These are phyloP conservation scores for Mucor racemosus DNA, from an alignment of 371 early-diverging fungal species.

Conservation along the genomic window DNA sequence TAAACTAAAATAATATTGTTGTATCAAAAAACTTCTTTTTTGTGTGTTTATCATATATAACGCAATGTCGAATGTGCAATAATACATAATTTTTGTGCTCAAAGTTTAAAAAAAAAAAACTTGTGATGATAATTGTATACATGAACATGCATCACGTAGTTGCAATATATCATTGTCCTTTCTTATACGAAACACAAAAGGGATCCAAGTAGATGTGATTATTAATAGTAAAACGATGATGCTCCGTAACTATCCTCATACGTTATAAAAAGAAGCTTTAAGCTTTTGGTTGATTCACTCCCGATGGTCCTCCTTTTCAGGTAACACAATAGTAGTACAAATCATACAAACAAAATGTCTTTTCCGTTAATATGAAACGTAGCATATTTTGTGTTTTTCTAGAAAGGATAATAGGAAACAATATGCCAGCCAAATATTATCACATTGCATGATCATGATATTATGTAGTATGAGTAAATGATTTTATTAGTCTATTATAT, in stretches of 20 bases:
- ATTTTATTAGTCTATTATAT: neutral
- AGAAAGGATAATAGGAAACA: neutral
- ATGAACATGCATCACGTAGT: neutral
- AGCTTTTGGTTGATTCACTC: too few species aligned
- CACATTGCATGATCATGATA: neutral
- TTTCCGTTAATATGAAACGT: neutral
- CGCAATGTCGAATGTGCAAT: constrained; percentile 2
- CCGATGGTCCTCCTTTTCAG: too few species aligned
- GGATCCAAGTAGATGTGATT: neutral
- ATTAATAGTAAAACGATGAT: too few species aligned
- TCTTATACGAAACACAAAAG: neutral
- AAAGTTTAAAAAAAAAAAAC: neutral
- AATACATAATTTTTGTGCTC: neutral
- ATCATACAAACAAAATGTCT: constrained; percentile 3
- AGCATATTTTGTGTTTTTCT: neutral
- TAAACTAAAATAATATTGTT: constrained; percentile 7
- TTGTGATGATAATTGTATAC: neutral
- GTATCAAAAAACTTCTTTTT: neutral
- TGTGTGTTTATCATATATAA: neutral
- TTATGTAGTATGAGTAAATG: neutral
- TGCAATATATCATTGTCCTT: neutral
- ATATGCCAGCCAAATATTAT: neutral
- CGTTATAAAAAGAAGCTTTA: too few species aligned
- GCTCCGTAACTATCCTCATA: too few species aligned
- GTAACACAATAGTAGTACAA: neutral